Evolutionary conservation across 176 grass and related monocot species (phyloP).

Genomic region (Avena eriantha): DNA sequence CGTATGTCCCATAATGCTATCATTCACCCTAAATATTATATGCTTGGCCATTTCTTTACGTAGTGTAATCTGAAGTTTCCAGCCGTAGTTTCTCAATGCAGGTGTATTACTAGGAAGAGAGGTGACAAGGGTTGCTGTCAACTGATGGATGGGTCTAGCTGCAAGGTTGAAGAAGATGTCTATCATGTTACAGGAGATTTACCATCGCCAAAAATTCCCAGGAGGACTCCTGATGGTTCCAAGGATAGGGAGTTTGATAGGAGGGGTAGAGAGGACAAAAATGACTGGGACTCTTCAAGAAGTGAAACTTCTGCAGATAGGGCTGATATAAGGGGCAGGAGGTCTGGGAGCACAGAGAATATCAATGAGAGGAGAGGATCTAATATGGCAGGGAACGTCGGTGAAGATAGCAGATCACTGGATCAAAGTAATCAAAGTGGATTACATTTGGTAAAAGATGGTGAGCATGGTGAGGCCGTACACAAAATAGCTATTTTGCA

Average conservation of each 20-base stretch:
- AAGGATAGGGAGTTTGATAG: slow-evolving; percentile 46
- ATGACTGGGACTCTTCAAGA: slow-evolving; percentile 56
- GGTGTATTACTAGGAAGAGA: slow-evolving; percentile 6
- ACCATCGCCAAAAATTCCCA: slow-evolving; percentile 58
- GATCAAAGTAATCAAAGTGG: slow-evolving; percentile 38
- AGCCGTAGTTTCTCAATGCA: slow-evolving; percentile 10
- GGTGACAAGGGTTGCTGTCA: background rate
- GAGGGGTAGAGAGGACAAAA: slow-evolving; percentile 51
- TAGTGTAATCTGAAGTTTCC: slow-evolving; percentile 29
- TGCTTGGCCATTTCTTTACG: slow-evolving; percentile 25
- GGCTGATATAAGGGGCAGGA: slow-evolving; percentile 37
- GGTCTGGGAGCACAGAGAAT: slow-evolving; percentile 36
- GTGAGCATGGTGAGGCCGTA: slow-evolving; percentile 9
- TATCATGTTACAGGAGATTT: slow-evolving; percentile 52
- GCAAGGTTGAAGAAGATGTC: slow-evolving; percentile 34
- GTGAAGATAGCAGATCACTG: slow-evolving; percentile 31
- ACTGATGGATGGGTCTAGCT: slow-evolving; percentile 45
- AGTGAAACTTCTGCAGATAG: slow-evolving; percentile 49
- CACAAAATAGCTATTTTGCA: slow-evolving; percentile 27
- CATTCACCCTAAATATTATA: background rate
- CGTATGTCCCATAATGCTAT: slow-evolving; percentile 17
- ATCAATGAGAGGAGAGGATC: slow-evolving; percentile 45
- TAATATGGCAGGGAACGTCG: slow-evolving; percentile 51
- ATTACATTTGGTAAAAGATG: slow-evolving; percentile 36
- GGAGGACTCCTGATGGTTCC: slow-evolving; percentile 61